Base-by-base conservation (phyloP, 176 grass and related monocot species). In the Eleusine coracana region DNA sequence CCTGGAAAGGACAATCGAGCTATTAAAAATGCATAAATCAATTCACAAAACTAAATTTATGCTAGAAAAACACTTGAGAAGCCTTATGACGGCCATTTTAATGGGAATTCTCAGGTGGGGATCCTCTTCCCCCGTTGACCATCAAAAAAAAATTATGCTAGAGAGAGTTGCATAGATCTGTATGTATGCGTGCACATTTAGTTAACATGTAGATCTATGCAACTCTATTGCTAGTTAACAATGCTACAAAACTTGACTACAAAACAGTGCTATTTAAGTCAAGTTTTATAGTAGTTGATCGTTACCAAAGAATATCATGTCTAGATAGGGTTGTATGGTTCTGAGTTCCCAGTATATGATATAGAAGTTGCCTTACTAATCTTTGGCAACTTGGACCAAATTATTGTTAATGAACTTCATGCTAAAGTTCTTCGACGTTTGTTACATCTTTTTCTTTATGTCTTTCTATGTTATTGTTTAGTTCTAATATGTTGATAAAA, bases 21-120 rank as follows among this genome's bases (percentile, higher is more conserved):
- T 69, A 82, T 70, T 70, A 28, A 82, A 86, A 86, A 86, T 21
- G 41, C 29, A 86, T 69, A 68, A 63, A 90, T 90, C 84, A 90
- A 69, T 78, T 83, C 50, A 25, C 3, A 42, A 45, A 75, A 44
- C 25, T 50, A 52, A 70, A 75, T 62, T 79, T 83, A 78, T 74
- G 79, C 17, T 69, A 5, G 29, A 44, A n/a, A n/a, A n/a, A n/a
- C n/a, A n/a, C n/a, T n/a, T n/a, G n/a, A n/a, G n/a, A n/a, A n/a
- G n/a, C n/a, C n/a, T n/a, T n/a, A n/a, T n/a, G n/a, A n/a, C n/a
- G n/a, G n/a, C n/a, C n/a, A n/a, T n/a, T n/a, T n/a, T n/a, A n/a
- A n/a, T n/a, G n/a, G n/a, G n/a, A n/a, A n/a, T n/a, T n/a, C n/a
- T n/a, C n/a, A n/a, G n/a, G n/a, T n/a, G n/a, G n/a, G n/a, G n/a